These are phyloP conservation scores for Avicennia marina DNA, from an alignment of 257 asterid species.

Conservation along the genomic window DNA sequence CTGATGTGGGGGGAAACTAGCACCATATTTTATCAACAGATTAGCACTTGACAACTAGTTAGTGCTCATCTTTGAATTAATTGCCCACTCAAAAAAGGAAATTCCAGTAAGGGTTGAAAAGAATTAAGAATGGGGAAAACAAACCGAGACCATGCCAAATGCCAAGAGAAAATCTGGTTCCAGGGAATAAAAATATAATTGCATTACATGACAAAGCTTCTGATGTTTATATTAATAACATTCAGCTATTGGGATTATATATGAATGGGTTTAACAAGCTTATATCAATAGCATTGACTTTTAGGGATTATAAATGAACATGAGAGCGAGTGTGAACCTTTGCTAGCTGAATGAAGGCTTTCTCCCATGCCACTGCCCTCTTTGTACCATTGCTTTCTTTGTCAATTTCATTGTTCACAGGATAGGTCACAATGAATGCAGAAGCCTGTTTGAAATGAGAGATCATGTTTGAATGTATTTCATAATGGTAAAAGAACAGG, in stretches of 20 bases:
- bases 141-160: not conserved
- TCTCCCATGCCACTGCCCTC: constrained; percentile 93
- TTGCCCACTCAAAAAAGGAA: not conserved
- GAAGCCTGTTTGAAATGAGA: constrained; percentile 66
- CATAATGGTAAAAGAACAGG: not conserved
- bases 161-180: not conserved
- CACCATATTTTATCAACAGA: too few species aligned
- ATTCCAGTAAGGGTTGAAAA: not conserved
- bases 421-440: constrained; percentile 90
- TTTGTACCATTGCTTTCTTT: constrained; percentile 70
- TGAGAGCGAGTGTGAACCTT: constrained; percentile 45
- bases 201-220: not conserved
- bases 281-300: not conserved
- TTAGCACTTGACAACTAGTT: too few species aligned
- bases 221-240: not conserved
- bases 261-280: not conserved
- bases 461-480: constrained; percentile 13
- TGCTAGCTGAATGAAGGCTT: constrained; percentile 89
- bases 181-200: not conserved
- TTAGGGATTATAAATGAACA: not conserved
- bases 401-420: constrained; percentile 86
- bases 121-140: too few species aligned
- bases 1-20: too few species aligned
- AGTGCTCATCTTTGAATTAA: too few species aligned
- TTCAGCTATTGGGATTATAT: not conserved